Evolutionary conservation across 176 grass and related monocot species (phyloP).

Genomic region (Cenchrus fungigraminus): DNA sequence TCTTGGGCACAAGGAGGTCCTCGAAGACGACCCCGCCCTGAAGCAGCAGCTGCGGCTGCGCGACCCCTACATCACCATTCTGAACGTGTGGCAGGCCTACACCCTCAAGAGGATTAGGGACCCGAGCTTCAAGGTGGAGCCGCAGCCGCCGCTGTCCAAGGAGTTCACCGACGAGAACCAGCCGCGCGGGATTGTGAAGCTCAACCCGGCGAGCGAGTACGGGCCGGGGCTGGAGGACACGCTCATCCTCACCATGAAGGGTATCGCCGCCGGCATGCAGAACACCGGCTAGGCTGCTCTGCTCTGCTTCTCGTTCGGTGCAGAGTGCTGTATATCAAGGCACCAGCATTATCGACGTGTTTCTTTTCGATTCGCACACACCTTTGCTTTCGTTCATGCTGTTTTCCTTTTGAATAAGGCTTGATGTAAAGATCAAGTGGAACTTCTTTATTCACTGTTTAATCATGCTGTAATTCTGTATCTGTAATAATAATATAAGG

Average conservation of each 20-base stretch:
- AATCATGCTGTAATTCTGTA: too few relatives aligned
- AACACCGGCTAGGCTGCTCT: conserved; percentile 61
- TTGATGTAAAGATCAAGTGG: too few relatives aligned
- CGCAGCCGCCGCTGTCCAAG: conserved; percentile 46
- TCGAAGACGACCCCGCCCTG: conserved; percentile 58
- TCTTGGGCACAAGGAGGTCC: conserved; percentile 60
- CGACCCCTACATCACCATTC: conserved; percentile 63
- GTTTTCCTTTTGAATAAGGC: too few relatives aligned
- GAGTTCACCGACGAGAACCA: background rate
- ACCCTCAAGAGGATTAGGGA: conserved; percentile 69
- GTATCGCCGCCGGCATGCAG: conserved; percentile 87
- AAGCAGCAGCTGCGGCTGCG: conserved; percentile 63
- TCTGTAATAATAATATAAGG: too few relatives aligned
- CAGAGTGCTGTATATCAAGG: background rate
- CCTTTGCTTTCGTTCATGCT: too few relatives aligned
- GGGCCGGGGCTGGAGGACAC: conserved; percentile 71
- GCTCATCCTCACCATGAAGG: conserved; percentile 28
- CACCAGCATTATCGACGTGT: too few relatives aligned
- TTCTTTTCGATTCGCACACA: too few relatives aligned
- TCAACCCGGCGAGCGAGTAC: conserved; percentile 68
- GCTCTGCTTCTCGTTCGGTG: background rate
- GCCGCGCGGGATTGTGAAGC: conserved; percentile 47
- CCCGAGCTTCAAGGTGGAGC: conserved; percentile 38
- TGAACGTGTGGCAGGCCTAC: conserved; percentile 74
- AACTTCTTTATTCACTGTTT: too few relatives aligned